Conservation (phyloP, 2,329 filamentous ascomycete genomes). For the Ascochyta viciae-villosae region DNA sequence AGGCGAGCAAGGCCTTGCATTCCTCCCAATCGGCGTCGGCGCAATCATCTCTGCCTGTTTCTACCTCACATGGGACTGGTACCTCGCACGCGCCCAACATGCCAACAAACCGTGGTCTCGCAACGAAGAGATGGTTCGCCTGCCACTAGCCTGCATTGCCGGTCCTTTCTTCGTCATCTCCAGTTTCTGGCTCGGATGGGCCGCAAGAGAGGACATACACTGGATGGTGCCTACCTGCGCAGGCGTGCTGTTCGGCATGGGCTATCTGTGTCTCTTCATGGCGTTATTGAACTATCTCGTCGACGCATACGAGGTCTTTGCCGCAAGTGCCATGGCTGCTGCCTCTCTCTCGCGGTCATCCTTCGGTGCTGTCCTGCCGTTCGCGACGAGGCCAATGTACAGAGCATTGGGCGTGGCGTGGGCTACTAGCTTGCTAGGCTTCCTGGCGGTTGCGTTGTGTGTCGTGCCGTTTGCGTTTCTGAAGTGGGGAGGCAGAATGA, state of each 20-base stretch:
- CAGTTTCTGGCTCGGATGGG: slow-evolving; percentile 56
- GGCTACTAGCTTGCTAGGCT: slow-evolving; percentile 62
- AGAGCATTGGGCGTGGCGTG: slow-evolving; percentile 72
- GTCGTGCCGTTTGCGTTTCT: slow-evolving; percentile 67
- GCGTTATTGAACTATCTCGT: slow-evolving; percentile 66
- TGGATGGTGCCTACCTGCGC: slow-evolving; percentile 55
- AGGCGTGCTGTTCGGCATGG: slow-evolving; percentile 54
- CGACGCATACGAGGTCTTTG: slow-evolving; percentile 75
- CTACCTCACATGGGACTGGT: slow-evolving; percentile 70
- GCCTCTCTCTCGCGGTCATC: slow-evolving; percentile 80
- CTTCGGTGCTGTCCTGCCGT: slow-evolving; percentile 71
- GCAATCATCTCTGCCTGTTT: slow-evolving; percentile 64
- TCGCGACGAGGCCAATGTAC: slow-evolving; percentile 66
- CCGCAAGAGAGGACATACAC: slow-evolving; percentile 46
- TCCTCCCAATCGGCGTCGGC: slow-evolving; percentile 72
- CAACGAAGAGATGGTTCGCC: slow-evolving; percentile 70
- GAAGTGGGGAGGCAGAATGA: slow-evolving; percentile 61
- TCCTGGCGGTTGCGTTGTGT: slow-evolving; percentile 58
- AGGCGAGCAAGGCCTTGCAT: slow-evolving; percentile 70
- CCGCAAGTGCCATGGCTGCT: slow-evolving; percentile 79
- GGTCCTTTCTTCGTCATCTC: slow-evolving; percentile 63
- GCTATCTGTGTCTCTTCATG: slow-evolving; percentile 60
- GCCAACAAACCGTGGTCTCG: slow-evolving; percentile 63
- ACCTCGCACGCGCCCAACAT: slow-evolving; percentile 61
- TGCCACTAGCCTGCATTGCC: slow-evolving; percentile 75